These are phyloP conservation scores for Rubus idaeus DNA, from an alignment of 306 rosid species.

Conservation along the genomic window DNA sequence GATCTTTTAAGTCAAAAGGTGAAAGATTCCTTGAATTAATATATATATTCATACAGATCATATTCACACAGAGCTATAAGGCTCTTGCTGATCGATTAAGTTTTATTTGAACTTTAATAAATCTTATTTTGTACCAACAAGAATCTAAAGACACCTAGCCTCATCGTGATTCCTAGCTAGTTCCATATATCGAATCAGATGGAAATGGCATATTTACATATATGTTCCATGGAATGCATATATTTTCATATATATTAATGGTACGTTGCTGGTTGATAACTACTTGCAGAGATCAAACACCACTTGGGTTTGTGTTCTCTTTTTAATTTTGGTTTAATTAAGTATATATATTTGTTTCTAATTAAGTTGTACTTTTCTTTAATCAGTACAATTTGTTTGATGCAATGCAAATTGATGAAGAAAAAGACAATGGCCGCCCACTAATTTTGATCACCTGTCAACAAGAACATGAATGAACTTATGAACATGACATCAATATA, in stretches of 20 bases:
- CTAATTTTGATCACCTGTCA: background rate
- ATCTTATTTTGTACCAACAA: background rate
- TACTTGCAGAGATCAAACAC: constrained; percentile 1
- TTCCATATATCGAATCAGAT: background rate
- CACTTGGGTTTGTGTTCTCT: background rate
- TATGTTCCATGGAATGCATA: background rate
- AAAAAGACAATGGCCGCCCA: background rate
- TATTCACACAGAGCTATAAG: background rate
- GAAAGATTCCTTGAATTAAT: background rate
- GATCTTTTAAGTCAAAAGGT: background rate
- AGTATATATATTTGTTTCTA: background rate
- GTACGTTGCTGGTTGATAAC: background rate
- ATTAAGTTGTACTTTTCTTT: background rate
- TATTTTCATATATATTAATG: background rate
- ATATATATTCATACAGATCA: constrained; percentile 2
- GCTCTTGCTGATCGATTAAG: background rate
- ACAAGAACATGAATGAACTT: background rate
- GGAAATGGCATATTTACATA: background rate
- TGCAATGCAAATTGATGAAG: constrained; percentile 1
- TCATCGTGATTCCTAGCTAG: background rate
- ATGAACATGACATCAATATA: background rate
- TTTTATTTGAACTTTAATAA: too few relatives aligned
- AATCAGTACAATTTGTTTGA: background rate
- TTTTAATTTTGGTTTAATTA: background rate
- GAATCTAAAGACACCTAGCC: background rate